Percentiles rank a stretch among this genome's conserved stretches.
Conservation (phyloP, 768 basidiomycete genomes). For the Psilocybe subaeruginosa region DNA sequence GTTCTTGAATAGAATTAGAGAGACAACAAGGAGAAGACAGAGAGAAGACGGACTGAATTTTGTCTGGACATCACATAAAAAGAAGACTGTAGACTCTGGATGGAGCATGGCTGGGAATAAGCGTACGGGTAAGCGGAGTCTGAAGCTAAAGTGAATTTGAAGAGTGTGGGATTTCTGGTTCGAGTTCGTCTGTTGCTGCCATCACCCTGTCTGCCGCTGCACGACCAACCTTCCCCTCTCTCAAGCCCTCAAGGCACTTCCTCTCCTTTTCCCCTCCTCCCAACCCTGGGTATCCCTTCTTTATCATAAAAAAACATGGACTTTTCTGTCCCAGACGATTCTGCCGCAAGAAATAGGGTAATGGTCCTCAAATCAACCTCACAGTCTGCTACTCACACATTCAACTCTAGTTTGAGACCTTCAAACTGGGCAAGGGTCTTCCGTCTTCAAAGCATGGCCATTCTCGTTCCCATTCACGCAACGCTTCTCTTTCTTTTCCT, state of each 20-base stretch:
- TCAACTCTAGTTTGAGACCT: conserved; percentile 63
- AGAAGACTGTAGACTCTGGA: conserved; percentile 56
- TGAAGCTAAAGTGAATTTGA: conserved; percentile 18
- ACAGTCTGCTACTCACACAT: not conserved
- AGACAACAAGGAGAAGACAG: not conserved
- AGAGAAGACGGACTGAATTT: conserved; percentile 58
- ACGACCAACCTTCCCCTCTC: conserved; percentile 7
- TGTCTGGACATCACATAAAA: conserved; percentile 85
- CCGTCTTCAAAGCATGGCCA: conserved; percentile 52
- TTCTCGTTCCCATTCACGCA: conserved; percentile 74
- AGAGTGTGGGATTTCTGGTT: conserved; percentile 24
- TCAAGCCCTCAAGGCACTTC: conserved; percentile 17
- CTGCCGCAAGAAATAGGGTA: conserved; percentile 46
- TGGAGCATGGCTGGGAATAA: conserved; percentile 27
- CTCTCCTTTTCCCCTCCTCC: conserved; percentile 23
- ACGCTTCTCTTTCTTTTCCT: conserved; percentile 53
- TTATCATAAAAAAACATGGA: conserved; percentile 23
- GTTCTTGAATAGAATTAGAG: conserved; percentile 17
- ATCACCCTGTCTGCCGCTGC: conserved; percentile 18
- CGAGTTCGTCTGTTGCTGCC: conserved; percentile 23
- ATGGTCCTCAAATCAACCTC: conserved; percentile 10
- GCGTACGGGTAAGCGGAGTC: not conserved
- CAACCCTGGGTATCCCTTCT: conserved; percentile 37
- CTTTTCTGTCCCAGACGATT: conserved; percentile 32
- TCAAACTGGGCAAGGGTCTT: conserved; percentile 64